Evolutionary conservation across 306 rosid genomes (phyloP).

Genomic region (Casuarina equisetifolia): DNA sequence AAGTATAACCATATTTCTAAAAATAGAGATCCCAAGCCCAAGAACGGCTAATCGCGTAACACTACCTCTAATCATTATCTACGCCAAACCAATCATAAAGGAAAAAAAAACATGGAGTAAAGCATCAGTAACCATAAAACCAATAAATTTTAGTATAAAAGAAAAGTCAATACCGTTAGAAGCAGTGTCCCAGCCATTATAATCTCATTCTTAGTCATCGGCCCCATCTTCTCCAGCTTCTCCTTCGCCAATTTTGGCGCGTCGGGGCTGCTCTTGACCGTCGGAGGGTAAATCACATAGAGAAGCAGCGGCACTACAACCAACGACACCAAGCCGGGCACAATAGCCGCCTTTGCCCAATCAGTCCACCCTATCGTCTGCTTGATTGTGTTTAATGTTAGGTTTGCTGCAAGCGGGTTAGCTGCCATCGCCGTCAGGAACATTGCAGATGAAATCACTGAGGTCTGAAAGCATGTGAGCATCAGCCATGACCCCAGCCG

Average conservation of each 20-base stretch:
- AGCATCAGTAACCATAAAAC: neutral
- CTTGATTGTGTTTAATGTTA: slow-evolving; percentile 67
- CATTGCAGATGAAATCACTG: slow-evolving; percentile 94
- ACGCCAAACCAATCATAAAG: neutral
- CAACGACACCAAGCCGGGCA: slow-evolving; percentile 85
- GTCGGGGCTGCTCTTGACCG: slow-evolving; percentile 82
- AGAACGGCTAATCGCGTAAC: neutral
- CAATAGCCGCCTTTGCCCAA: slow-evolving; percentile 91
- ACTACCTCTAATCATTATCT: neutral
- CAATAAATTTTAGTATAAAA: neutral
- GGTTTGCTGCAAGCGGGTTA: slow-evolving; percentile 80
- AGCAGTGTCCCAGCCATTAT: slow-evolving; percentile 86
- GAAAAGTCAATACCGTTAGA: slow-evolving; percentile 63
- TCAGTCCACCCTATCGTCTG: slow-evolving; percentile 96
- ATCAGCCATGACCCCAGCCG: slow-evolving; percentile 87
- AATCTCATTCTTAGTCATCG: slow-evolving; percentile 74
- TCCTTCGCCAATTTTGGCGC: slow-evolving; percentile 93
- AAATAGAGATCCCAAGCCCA: neutral
- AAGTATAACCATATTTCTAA: neutral
- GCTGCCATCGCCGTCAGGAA: slow-evolving; percentile 98
- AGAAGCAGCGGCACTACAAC: slow-evolving; percentile 80
- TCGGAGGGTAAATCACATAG: slow-evolving; percentile 83
- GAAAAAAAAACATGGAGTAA: neutral
- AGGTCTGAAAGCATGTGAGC: slow-evolving; percentile 97
- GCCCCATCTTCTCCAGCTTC: slow-evolving; percentile 87